A percentile compares a stretch with the other conserved stretches of the same genome.
Evolutionary conservation across 2,329 filamentous ascomycete genomes (phyloP).

Genomic region (Penicillium sp.): DNA sequence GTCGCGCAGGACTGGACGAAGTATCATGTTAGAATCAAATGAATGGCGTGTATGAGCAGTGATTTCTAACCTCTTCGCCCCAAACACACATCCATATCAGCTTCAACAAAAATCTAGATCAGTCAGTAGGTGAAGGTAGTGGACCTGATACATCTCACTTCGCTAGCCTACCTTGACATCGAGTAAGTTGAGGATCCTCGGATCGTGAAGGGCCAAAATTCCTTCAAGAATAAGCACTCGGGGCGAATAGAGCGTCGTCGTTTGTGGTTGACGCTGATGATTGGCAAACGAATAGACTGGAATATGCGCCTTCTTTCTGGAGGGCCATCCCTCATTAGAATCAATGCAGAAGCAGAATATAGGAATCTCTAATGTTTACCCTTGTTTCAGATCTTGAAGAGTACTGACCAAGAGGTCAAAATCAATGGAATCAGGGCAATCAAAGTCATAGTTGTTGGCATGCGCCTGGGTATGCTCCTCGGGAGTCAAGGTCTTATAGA

Average conservation of each 20-base stretch:
- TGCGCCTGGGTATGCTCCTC: constrained; percentile 79
- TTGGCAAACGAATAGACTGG: constrained; percentile 93
- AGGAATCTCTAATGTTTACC: constrained; percentile 52
- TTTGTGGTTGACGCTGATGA: constrained; percentile 71
- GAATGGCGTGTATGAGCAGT: neutral
- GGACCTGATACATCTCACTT: neutral
- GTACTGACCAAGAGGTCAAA: constrained; percentile 81
- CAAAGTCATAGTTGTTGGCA: constrained; percentile 89
- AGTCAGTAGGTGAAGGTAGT: constrained; percentile 1
- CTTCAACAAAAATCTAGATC: constrained; percentile 81
- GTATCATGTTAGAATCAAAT: constrained; percentile 16
- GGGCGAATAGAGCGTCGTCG: constrained; percentile 88
- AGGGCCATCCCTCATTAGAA: constrained; percentile 3
- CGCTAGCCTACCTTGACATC: constrained; percentile 70
- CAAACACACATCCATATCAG: constrained; percentile 88
- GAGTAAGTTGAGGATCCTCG: constrained; percentile 73
- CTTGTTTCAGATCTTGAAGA: constrained; percentile 78
- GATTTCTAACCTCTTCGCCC: constrained; percentile 67
- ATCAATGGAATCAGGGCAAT: constrained; percentile 88
- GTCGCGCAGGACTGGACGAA: constrained; percentile 66
- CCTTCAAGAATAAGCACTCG: constrained; percentile 94
- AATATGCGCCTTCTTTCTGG: constrained; percentile 62
- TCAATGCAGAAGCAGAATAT: neutral
- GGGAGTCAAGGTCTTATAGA: constrained; percentile 81
- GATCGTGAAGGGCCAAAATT: constrained; percentile 90